Evolutionary conservation across 768 basidiomycete species (phyloP), one percentile per base, ranked within the genome.

Genomic region (Pleurotus cornucopiae): DNA sequence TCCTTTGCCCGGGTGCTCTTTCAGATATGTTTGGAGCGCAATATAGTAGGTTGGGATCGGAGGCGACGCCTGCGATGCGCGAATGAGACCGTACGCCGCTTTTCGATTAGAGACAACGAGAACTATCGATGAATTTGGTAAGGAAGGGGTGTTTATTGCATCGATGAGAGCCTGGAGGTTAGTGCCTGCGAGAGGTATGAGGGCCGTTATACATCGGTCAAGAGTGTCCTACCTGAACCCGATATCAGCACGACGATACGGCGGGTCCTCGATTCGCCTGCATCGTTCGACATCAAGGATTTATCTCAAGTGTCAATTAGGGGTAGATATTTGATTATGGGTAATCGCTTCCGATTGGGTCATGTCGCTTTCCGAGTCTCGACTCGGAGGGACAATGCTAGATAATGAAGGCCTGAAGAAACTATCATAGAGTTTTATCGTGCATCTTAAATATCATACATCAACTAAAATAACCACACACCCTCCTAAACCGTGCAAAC

Each of bases 141-240:
- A 76, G n/a, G 78, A 67, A n/a, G 83, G 74, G 0, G 91, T 90
- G 61, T 83, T 77, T 61, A 82, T 81, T 11, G 94, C 92, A 71
- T 98, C 89, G 64, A 99, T 90, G 58, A 98, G 82, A 1, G 97
- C 96, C 73, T 98, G 94, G 9, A 99, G 84, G 71, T 99, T 99
- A 20, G 91, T 89, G 41, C 97, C 96, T 98, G 21, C 18, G 26
- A 21, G 21, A 13, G 5, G 2, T 14, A 34, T 14, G 4, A 48
- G 44, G 37, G 6, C 23, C 18, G n/a, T n/a, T 37, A 38, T 23
- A 20, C 21, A 39, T 16, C 20, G 4, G 14, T 16, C 37, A 16
- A 52, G 64, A 49, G 20, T 12, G 2, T 39, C 21, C 39, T 55
- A 77, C 82, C 82, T 74, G 79, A 80, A 61, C 79, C 79, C 58